These are phyloP conservation scores for Aspergillus heteromorphus DNA, from an alignment of 495 filamentous ascomycete species.

Conservation along the genomic window DNA sequence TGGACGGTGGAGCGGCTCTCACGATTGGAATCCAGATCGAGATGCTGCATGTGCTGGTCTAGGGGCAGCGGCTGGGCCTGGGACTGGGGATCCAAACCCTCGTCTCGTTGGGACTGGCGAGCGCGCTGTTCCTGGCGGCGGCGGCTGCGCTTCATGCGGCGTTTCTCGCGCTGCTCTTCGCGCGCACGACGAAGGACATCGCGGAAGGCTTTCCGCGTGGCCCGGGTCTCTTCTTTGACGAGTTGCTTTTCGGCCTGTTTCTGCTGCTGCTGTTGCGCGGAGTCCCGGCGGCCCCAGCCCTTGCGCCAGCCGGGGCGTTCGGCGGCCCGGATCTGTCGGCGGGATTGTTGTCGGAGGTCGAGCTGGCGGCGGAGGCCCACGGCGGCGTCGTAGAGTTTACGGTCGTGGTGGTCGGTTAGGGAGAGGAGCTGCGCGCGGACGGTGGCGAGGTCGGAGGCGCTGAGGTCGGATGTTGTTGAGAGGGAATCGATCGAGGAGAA, in stretches of 20 bases:
- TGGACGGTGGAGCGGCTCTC: constrained; percentile 12
- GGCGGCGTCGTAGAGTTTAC: constrained; percentile 35
- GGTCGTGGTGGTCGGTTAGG: constrained; percentile 36
- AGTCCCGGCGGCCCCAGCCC: constrained; percentile 37
- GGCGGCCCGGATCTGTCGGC: constrained; percentile 27
- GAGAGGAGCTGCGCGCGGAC: constrained; percentile 37
- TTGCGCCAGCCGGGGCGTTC: constrained; percentile 22
- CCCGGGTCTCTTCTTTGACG: constrained; percentile 37
- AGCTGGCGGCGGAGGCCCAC: constrained; percentile 38
- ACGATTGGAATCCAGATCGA: constrained; percentile 16
- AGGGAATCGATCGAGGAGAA: constrained; percentile 40
- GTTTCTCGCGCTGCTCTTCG: constrained; percentile 33
- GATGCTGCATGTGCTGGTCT: constrained; percentile 19
- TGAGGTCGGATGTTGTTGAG: constrained; percentile 38
- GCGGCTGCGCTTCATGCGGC: constrained; percentile 20
- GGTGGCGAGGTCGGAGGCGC: constrained; percentile 35
- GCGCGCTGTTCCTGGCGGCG: constrained; percentile 19
- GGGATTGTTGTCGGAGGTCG: constrained; percentile 31
- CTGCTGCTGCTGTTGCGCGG: constrained; percentile 31
- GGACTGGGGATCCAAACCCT: no score
- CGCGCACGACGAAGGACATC: constrained; percentile 36
- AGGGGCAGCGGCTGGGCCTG: background rate
- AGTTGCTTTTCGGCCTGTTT: constrained; percentile 26
- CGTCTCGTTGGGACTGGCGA: background rate
- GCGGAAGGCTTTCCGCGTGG: constrained; percentile 35